Conservation (phyloP, 1,284 basidiomycete genomes). For the Exobasidium rhododendri region DNA sequence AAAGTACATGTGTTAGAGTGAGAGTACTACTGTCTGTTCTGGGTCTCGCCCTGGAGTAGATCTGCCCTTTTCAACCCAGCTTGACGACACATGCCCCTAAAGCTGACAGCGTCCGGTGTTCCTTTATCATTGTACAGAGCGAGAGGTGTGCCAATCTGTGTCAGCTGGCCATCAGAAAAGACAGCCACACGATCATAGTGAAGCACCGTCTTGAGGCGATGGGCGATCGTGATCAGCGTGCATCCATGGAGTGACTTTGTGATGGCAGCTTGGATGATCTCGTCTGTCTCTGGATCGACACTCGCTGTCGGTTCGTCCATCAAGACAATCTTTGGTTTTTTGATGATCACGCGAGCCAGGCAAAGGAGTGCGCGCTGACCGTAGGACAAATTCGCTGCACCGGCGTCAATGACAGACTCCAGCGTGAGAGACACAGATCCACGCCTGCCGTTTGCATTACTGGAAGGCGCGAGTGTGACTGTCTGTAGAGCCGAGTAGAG, state of each 20-base stretch:
- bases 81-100: not conserved
- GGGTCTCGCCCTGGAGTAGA: too few species aligned
- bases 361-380: conserved; percentile 50
- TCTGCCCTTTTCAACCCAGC: not conserved
- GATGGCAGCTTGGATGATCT: conserved; percentile 70
- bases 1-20: too few species aligned
- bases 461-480: not conserved
- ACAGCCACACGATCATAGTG: conserved; percentile 59
- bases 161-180: not conserved
- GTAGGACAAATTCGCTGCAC: conserved; percentile 47
- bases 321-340: conserved; percentile 42
- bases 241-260: conserved; percentile 71
- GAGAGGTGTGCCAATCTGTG: not conserved
- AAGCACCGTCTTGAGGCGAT: conserved; percentile 57
- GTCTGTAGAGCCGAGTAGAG: conserved; percentile 25
- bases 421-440: not conserved
- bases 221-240: conserved; percentile 80
- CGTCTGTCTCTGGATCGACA: conserved; percentile 43
- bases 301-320: conserved; percentile 52
- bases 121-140: not conserved
- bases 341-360: conserved; percentile 46
- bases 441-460: not conserved
- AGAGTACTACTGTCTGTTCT: too few species aligned
- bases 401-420: conserved; percentile 29
- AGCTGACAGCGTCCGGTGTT: not conserved